Percentiles rank a stretch among this genome's conserved stretches.
Conservation (phyloP, 805 yeast genomes). For the Pichia exigua region DNA sequence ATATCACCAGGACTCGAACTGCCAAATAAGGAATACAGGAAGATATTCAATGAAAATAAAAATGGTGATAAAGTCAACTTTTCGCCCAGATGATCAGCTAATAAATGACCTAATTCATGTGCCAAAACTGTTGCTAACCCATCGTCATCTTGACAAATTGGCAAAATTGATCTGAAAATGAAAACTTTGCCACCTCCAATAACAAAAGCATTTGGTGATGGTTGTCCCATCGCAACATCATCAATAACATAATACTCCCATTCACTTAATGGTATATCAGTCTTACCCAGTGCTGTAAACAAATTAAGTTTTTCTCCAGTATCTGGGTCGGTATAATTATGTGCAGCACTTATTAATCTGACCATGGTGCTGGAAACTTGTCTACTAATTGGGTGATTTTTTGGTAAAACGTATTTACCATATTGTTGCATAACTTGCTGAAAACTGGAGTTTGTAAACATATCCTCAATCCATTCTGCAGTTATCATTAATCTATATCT, state of each 20-base stretch:
- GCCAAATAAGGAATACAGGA: constrained; percentile 57
- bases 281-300: constrained; percentile 18
- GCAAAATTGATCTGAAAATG: constrained; percentile 71
- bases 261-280: constrained; percentile 29
- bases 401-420: constrained; percentile 48
- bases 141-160: constrained; percentile 73
- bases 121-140: constrained; percentile 93
- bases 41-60: constrained; percentile 44
- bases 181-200: constrained; percentile 95
- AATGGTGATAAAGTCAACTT: constrained; percentile 71
- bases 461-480: constrained; percentile 54
- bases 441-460: constrained; percentile 60
- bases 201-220: constrained; percentile 97
- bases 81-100: constrained; percentile 89
- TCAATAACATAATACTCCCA: constrained; percentile 83
- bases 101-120: constrained; percentile 90
- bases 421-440: constrained; percentile 50
- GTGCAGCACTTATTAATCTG: constrained; percentile 53
- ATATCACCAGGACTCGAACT: constrained; percentile 44
- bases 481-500: constrained; percentile 67
- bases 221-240: constrained; percentile 38
- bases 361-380: constrained; percentile 57
- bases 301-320: constrained; percentile 23
- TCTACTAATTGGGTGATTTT: constrained; percentile 47
- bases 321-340: constrained; percentile 30